Conservation (phyloP, 345 rosid species). For the Eucalyptus sp. region DNA sequence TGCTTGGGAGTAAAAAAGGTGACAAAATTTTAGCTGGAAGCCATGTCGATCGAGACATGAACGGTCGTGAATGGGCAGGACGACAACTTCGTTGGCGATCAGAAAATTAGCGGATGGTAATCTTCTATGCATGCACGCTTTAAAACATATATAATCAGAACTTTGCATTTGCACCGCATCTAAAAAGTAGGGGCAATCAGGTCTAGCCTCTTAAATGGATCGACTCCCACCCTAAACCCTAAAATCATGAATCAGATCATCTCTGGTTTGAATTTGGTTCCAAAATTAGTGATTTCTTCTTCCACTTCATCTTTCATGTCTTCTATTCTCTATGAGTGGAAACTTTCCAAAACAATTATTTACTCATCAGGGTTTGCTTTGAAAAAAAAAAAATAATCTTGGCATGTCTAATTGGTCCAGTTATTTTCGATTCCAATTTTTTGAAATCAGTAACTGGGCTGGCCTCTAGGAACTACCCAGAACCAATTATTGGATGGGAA, state of each 20-base stretch:
- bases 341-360: not conserved
- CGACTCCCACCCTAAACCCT: accelerated
- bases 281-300: accelerated
- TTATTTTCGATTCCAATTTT: accelerated
- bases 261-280: too few relatives aligned
- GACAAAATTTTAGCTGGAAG: not conserved
- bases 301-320: too few relatives aligned
- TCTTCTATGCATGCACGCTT: not conserved
- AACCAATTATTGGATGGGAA: accelerated
- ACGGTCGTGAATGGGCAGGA: not conserved
- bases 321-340: not conserved
- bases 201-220: too few relatives aligned
- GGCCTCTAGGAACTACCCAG: accelerated
- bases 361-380: not conserved
- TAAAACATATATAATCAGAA: not conserved
- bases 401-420: accelerated
- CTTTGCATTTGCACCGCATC: too few relatives aligned
- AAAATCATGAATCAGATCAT: accelerated
- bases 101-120: not conserved
- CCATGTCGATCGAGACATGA: not conserved
- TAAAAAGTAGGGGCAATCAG: too few relatives aligned
- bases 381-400: too few relatives aligned
- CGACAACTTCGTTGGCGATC: not conserved
- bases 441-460: accelerated
- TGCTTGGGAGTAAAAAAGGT: not conserved